Evolutionary conservation across 257 asterid species (phyloP).

Genomic region (Solanum pinnatisectum): DNA sequence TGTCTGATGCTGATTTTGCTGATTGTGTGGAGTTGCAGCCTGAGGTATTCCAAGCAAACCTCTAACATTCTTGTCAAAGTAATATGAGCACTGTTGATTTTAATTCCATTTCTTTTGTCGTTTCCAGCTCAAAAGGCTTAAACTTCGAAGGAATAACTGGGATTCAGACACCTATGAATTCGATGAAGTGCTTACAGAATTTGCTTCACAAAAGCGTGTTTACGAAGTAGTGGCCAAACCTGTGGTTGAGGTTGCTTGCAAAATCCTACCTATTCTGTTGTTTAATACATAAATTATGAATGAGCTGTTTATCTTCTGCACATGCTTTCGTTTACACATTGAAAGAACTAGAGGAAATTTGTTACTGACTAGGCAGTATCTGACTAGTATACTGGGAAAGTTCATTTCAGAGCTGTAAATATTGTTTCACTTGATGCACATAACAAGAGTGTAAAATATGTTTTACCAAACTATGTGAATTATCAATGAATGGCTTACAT

Average conservation of each 20-base stretch:
- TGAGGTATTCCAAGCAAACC: slow-evolving; percentile 39
- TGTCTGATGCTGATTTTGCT: slow-evolving; percentile 76
- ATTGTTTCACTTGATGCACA: background rate
- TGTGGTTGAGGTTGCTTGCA: slow-evolving; percentile 63
- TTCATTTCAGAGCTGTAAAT: background rate
- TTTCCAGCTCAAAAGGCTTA: slow-evolving; percentile 71
- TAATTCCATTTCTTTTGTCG: background rate
- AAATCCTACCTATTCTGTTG: background rate
- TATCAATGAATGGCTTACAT: background rate
- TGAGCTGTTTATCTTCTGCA: background rate
- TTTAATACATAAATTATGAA: background rate
- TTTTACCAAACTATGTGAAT: background rate
- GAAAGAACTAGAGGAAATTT: background rate
- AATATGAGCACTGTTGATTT: background rate
- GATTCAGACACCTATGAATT: slow-evolving; percentile 86
- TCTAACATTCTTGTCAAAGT: background rate
- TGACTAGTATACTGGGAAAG: background rate
- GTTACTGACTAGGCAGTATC: background rate
- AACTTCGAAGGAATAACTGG: slow-evolving; percentile 83
- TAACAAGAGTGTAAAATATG: background rate
- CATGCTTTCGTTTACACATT: background rate
- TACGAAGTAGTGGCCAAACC: slow-evolving; percentile 94
- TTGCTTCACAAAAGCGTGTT: slow-evolving; percentile 86
- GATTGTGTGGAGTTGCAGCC: slow-evolving; percentile 95
- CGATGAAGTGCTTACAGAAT: slow-evolving; percentile 79